Evolutionary conservation across 352 stramenopile genomes (phyloP), one percentile per base, ranked within the genome.

Genomic region (Blastocystis sp.): DNA sequence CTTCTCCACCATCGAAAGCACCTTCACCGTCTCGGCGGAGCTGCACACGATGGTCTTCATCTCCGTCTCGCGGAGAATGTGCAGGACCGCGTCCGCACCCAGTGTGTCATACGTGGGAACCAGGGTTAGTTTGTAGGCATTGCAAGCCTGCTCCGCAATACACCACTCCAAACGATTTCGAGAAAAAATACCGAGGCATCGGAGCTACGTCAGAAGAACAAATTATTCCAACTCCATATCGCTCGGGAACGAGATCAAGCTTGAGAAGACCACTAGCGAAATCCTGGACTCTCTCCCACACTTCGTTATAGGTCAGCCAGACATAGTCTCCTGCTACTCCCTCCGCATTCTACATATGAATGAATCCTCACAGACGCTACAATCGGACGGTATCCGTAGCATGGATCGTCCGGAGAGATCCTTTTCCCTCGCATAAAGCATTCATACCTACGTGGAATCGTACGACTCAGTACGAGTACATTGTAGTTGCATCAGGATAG

Each of bases 141-240:
- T 96, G n/a, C 92, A 91, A 1, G 93, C 94, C 85, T 98, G 95
- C 82, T 98, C 96, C 0, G 92, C 93, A 34, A 99, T 91, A 11
- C 97, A 91, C 95, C 96, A 98, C 90, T 99, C 95, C 53, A 96
- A 93, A n/a, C 93, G 96, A 90, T 99, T 99, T 91, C 96, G 97
- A 93, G 97, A 97, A 92, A 98, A 99, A 70, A 99, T 93, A 37
- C 93, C 95, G 16, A 98, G 65, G 88, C 96, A 94, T 41, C 91
- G 91, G 47, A 94, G 41, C 75, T 70, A 70, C 24, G 62, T 37
- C 45, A 45, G 47, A 20, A n/a, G 11, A 3, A 4, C 3, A n/a
- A 2, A 2, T 2, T 9, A 53, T 66, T 1, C 8, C 30, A 1
- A 82, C 73, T n/a, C 41, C 37, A 13, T 41, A 20, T 20, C 16